Percentiles rank a stretch among this genome's conserved stretches.
Evolutionary conservation across 305 asterid genomes (phyloP).

Genomic region (Fraxinus latifolia): DNA sequence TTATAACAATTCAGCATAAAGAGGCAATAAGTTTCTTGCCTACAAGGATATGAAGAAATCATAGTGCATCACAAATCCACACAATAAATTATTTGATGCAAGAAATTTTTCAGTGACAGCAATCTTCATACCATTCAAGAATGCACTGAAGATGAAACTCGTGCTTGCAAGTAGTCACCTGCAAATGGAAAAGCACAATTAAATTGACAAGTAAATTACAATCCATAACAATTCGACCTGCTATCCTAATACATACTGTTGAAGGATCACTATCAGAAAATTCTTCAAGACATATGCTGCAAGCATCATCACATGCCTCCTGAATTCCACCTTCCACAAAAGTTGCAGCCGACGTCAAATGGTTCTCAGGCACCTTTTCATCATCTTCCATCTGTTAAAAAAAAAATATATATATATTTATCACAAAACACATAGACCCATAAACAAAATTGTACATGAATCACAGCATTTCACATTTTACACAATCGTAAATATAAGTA

Average conservation of each 20-base stretch:
- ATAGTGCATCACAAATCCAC: not conserved
- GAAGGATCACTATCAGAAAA: conserved; percentile 78
- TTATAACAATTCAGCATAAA: not conserved
- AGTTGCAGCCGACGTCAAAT: conserved; percentile 71
- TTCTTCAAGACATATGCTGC: conserved; percentile 86
- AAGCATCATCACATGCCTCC: conserved; percentile 81
- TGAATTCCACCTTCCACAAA: conserved; percentile 93
- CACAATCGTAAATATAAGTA: not conserved
- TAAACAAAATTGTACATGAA: not conserved
- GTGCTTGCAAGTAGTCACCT: conserved; percentile 90
- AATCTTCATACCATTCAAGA: conserved; percentile 68
- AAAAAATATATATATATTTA: not conserved
- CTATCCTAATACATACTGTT: conserved; percentile 40
- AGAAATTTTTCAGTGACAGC: not conserved
- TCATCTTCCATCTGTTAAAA: conserved; percentile 69
- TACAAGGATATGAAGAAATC: not conserved
- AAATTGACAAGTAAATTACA: conserved; percentile 10
- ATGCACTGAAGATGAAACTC: conserved; percentile 92
- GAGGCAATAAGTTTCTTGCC: not conserved
- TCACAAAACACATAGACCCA: not conserved
- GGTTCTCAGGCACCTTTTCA: conserved; percentile 49
- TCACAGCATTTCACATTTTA: not conserved
- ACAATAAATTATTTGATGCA: not conserved
- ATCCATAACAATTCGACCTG: not conserved
- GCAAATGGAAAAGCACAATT: conserved; percentile 27